Conservation (phyloP, 257 asterid genomes). For the Handroanthus guayacan region DNA sequence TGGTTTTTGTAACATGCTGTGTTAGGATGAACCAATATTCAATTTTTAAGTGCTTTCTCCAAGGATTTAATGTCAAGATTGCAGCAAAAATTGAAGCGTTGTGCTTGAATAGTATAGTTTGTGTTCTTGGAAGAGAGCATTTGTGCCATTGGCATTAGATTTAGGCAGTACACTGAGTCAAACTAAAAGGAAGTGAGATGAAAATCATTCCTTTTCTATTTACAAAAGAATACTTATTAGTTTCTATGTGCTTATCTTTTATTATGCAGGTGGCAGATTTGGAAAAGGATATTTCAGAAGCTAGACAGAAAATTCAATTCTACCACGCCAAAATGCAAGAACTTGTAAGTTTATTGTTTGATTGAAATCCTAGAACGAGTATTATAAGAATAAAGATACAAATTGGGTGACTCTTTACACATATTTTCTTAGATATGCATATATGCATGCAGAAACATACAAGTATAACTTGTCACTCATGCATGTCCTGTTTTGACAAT, state of each 20-base stretch:
- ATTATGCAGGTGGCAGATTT: conserved; percentile 82
- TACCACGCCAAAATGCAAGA: conserved; percentile 97
- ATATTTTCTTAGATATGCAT: conserved; percentile 12
- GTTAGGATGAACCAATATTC: conserved; percentile 6
- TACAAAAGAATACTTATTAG: conserved; percentile 7
- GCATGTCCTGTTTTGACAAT: conserved; percentile 9
- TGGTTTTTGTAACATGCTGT: conserved; percentile 9
- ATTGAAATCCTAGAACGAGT: conserved; percentile 20
- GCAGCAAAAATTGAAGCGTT: neutral
- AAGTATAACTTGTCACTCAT: neutral
- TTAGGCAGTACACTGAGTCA: conserved; percentile 11
- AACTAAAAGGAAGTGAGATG: conserved; percentile 2
- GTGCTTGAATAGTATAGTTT: conserved; percentile 5
- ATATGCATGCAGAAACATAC: neutral
- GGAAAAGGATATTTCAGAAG: conserved; percentile 92
- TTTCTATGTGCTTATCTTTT: conserved; percentile 36
- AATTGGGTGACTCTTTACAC: conserved; percentile 8
- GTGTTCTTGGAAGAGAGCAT: neutral
- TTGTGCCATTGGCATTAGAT: conserved; percentile 12
- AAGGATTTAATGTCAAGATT: conserved; percentile 4
- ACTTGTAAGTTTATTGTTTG: conserved; percentile 68
- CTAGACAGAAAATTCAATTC: conserved; percentile 86
- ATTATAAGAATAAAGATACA: conserved; percentile 12
- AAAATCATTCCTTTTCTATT: conserved; percentile 3
- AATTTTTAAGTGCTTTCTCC: neutral